phyloP scores from a whole-genome alignment of 2,329 filamentous ascomycete species.

The Blastomyces parvus region DNA sequence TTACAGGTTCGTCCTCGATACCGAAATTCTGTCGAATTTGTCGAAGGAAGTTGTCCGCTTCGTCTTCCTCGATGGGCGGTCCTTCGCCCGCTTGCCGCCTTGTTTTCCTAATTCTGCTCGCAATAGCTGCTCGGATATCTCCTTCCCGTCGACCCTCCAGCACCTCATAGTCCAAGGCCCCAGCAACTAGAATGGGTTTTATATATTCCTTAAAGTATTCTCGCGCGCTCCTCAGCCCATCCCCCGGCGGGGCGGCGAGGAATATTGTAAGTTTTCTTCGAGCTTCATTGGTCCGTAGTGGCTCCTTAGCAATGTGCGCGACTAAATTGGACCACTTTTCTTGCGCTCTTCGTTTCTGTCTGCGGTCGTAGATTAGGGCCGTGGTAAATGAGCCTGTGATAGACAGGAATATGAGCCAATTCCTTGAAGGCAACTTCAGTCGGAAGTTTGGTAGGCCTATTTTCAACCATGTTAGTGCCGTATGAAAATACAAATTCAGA shows the following conservation, averaged over 20 bases:
- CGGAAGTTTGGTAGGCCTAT: conserved; percentile 73
- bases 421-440: conserved; percentile 79
- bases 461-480: conserved; percentile 4
- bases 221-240: conserved; percentile 72
- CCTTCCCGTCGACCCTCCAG: conserved; percentile 85
- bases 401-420: conserved; percentile 93
- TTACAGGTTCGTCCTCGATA: conserved; percentile 61
- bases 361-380: conserved; percentile 82
- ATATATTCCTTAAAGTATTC: conserved; percentile 95
- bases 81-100: conserved; percentile 54
- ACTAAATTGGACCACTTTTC: conserved; percentile 80
- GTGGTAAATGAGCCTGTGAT: conserved; percentile 67
- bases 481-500: background rate
- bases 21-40: conserved; percentile 56
- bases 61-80: conserved; percentile 32
- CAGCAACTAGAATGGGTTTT: conserved; percentile 82
- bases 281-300: conserved; percentile 61
- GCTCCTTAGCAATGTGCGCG: conserved; percentile 69
- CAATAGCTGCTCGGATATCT: conserved; percentile 78
- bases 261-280: conserved; percentile 80
- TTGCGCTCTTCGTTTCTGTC: conserved; percentile 76
- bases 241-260: conserved; percentile 74
- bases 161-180: conserved; percentile 91
- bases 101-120: conserved; percentile 66
- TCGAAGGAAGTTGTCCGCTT: conserved; percentile 53